Evolutionary conservation across 768 basidiomycete species (phyloP), one percentile per base, ranked within the genome.

Genomic region (Termitomyces sp.): DNA sequence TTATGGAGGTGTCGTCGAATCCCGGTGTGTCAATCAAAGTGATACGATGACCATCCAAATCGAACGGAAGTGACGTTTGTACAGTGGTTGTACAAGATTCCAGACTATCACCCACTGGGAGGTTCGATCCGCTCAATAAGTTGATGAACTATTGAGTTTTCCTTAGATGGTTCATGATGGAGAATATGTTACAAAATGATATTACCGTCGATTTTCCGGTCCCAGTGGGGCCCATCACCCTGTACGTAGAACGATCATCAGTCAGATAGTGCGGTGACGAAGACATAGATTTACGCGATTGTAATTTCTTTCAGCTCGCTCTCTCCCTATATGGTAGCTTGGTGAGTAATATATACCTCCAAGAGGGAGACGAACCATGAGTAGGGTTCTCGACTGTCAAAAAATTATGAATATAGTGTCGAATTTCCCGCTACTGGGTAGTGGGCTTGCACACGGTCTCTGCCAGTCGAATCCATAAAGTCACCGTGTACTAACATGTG

Each of bases 11-110:
- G 62, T 85, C 82, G 59, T 84, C 84, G 56, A 85, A 85, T 5
- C 84, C 84, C 0, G 84, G 84, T 0, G 84, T 86, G 61, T 86
- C 85, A 46, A 86, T 76, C 18, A 86, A 65, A 0, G 70, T 76
- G 36, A 85, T 71, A 16, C 55, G 64, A 10, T 67, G 24, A 26
- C 24, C 44, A 26, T 45, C 44, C 44, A 45, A 26, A 26, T 45
- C 44, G 26, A 45, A 45, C 13, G 44, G 24, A 18, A 9, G 26
- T 26, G 26, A 26, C 16, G 26, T 45, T 16, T 45, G 44, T 9
- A 27, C 26, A 20, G 8, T 27, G 16, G 24, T 45, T 18, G 44
- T 27, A 27, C 24, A 45, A 10, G 43, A 26, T 24, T 26, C 14
- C 43, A 44, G 24, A 44, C 13, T 44, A 14, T 14, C 14, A 16